Evolutionary conservation across 768 basidiomycete genomes (phyloP), one percentile per base, ranked within the genome.

Genomic region (Lactarius hatsudake): DNA sequence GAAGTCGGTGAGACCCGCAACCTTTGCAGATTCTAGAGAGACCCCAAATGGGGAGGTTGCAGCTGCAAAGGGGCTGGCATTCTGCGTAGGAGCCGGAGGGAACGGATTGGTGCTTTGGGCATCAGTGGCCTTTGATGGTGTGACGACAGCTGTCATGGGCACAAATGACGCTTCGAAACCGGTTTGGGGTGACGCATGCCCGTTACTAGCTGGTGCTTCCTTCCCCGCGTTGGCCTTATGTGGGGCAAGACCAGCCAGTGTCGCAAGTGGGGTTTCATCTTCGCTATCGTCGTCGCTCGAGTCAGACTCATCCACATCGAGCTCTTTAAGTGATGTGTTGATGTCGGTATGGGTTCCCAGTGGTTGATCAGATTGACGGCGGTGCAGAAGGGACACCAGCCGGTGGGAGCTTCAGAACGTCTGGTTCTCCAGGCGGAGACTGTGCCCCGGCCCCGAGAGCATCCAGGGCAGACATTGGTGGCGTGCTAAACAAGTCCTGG

Each of bases 401-500:
- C 5, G 65, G 43, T 45, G 72, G 43, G 54, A 65, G 38, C 2
- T 63, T 61, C 23, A 66, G 26, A 17, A 48, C 62, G 13, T 65
- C 59, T 10, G 65, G 67, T 13, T 71, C 73, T 54, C 4, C 57
- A 62, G 61, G 59, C 63, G 12, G 45, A 57, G 30, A 10, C 17
- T 13, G 62, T 58, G n/a, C 15, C 23, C 58, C 40, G 38, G 67
- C 17, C 26, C 53, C 62, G 1, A 64, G 18, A 58, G 61, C 15
- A 55, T 62, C 45, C 9, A 72, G 72, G 2, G 79, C 78, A 45
- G 83, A 81, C 15, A 82, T 81, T 0, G 83, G 85, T 34, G 88
- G 87, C 0, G 88, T 90, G 59, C 81, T 78, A 71, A 91, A 91
- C 18, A 81, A 71, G 38, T 90, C 88, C 45, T 77, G 83, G 36